These are phyloP conservation scores for Lyophyllum atratum DNA, from an alignment of 768 basidiomycete species.

Conservation along the genomic window DNA sequence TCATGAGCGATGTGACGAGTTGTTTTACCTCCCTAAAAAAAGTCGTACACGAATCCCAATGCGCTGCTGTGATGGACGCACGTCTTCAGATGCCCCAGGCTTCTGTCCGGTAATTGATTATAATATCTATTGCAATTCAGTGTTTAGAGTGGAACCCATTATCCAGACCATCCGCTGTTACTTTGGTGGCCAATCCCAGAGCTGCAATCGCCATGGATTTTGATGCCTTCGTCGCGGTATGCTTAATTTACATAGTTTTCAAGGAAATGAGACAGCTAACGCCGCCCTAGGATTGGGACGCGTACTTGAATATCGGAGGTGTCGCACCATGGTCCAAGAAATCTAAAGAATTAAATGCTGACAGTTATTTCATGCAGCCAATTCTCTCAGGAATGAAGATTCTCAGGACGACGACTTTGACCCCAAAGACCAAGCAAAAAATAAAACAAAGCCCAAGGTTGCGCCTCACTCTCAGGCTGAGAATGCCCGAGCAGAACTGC, in stretches of 20 bases:
- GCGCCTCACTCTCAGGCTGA: slow-evolving; percentile 37
- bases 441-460: slow-evolving; percentile 19
- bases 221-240: slow-evolving; percentile 64
- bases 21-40: slow-evolving; percentile 82
- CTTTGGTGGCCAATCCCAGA: slow-evolving; percentile 52
- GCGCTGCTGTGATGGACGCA: slow-evolving; percentile 42
- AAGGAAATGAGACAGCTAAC: not conserved
- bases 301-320: slow-evolving; percentile 54
- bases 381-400: slow-evolving; percentile 22
- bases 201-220: slow-evolving; percentile 56
- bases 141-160: not conserved
- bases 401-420: slow-evolving; percentile 54
- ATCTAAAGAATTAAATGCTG: not conserved
- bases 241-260: slow-evolving; percentile 20
- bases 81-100: slow-evolving; percentile 75
- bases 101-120: slow-evolving; percentile 52
- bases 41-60: slow-evolving; percentile 66
- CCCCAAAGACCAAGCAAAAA: slow-evolving; percentile 29
- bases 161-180: slow-evolving; percentile 51
- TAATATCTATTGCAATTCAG: not conserved
- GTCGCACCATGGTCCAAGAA: not conserved
- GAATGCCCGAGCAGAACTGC: slow-evolving; percentile 47
- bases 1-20: slow-evolving; percentile 75
- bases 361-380: slow-evolving; percentile 1
- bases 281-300: slow-evolving; percentile 57